Evolutionary conservation across 495 filamentous ascomycete genomes (phyloP).

Genomic region (Bacidia rubella): DNA sequence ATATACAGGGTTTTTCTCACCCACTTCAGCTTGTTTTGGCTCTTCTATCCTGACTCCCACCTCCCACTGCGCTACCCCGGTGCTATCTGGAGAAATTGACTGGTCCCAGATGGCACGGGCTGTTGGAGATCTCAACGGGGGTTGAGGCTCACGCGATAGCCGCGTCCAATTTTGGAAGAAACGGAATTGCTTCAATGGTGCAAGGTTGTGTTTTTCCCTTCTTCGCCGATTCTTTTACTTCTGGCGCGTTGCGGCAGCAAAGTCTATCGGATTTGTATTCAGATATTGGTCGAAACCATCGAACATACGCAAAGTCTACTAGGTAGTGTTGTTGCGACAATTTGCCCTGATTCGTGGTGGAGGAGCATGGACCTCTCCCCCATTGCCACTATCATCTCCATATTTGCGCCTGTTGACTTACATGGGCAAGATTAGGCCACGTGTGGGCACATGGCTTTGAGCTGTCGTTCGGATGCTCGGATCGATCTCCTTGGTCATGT

Average conservation of each 20-base stretch:
- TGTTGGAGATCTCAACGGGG: neutral
- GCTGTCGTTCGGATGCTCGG: neutral
- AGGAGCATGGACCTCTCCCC: neutral
- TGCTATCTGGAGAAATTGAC: neutral
- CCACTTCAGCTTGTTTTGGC: neutral
- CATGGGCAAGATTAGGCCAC: neutral
- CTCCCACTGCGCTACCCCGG: too few relatives aligned
- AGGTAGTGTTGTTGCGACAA: neutral
- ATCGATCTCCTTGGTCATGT: neutral
- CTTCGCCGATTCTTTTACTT: neutral
- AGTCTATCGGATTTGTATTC: neutral
- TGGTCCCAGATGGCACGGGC: neutral
- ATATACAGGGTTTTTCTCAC: neutral
- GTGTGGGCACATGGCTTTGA: neutral
- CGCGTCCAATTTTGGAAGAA: conserved; percentile 1
- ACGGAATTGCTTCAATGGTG: neutral
- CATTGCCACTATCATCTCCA: neutral
- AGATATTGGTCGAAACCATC: too few relatives aligned
- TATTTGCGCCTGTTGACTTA: neutral
- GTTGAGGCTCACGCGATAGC: conserved; percentile 5
- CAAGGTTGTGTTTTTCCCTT: neutral
- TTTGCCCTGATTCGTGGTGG: neutral
- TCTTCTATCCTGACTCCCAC: neutral
- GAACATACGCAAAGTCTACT: too few relatives aligned
- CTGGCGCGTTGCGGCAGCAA: neutral